Evolutionary conservation across 2,329 filamentous ascomycete genomes (phyloP).

Genomic region (Clarireedia monteithiana): DNA sequence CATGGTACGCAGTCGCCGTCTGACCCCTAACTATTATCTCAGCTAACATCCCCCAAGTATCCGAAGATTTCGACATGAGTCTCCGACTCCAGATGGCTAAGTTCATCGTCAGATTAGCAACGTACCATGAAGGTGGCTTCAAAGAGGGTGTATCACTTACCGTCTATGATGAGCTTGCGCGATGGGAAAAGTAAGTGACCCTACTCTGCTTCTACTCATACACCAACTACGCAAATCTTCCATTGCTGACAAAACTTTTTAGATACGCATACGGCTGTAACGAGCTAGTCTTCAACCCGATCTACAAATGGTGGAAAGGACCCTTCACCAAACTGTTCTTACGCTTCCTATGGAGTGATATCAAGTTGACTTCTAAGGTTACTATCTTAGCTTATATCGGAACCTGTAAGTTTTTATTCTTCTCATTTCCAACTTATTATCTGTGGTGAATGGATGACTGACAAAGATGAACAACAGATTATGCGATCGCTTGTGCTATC

Average conservation of each 20-base stretch:
- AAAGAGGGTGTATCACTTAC: constrained; percentile 68
- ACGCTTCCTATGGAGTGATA: constrained; percentile 51
- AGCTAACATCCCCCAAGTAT: constrained; percentile 38
- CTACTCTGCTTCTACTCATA: not conserved
- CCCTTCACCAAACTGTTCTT: constrained; percentile 60
- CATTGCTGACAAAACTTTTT: not conserved
- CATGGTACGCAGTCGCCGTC: constrained; percentile 17
- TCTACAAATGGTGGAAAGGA: constrained; percentile 54
- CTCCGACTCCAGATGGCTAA: constrained; percentile 62
- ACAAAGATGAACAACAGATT: constrained; percentile 26
- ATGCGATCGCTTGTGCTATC: constrained; percentile 60
- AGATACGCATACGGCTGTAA: constrained; percentile 61
- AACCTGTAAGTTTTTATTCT: constrained; percentile 19
- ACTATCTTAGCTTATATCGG: constrained; percentile 65
- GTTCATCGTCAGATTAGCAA: constrained; percentile 60
- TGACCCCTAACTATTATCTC: not conserved
- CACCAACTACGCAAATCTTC: not conserved
- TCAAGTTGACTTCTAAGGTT: constrained; percentile 58
- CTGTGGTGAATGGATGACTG: not conserved
- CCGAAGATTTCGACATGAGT: constrained; percentile 71
- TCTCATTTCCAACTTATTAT: no score
- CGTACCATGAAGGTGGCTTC: constrained; percentile 63
- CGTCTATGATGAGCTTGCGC: constrained; percentile 62
- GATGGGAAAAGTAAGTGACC: constrained; percentile 55
- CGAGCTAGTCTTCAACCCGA: constrained; percentile 62